A percentile compares a stretch with the other conserved stretches of the same genome.
Conservation (phyloP, 2,329 filamentous ascomycete species). For the Calonectria ilicicola region DNA sequence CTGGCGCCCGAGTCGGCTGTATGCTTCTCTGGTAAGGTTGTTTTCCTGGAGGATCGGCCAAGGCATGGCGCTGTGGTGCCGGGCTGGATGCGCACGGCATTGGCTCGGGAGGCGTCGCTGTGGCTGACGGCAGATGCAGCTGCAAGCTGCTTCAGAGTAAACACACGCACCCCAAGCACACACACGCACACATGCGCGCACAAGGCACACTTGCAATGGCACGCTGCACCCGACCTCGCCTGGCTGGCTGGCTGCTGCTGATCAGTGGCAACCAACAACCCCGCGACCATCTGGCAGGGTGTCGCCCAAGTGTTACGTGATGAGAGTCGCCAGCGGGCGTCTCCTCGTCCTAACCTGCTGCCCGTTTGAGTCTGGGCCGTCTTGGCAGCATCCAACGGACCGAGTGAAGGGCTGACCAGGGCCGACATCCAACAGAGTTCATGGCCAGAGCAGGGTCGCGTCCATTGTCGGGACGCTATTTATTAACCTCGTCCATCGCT, state of each 20-base stretch:
- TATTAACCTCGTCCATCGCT: slow-evolving; percentile 17
- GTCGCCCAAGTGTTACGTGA: slow-evolving; percentile 36
- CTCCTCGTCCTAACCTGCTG: slow-evolving; percentile 23
- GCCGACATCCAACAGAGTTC: not conserved
- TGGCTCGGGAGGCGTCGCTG: slow-evolving; percentile 6
- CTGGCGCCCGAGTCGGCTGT: not conserved
- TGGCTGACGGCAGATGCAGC: not conserved
- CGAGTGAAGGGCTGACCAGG: slow-evolving; percentile 7
- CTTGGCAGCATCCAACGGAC: slow-evolving; percentile 13
- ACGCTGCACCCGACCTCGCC: no score
- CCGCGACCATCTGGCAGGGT: slow-evolving; percentile 14
- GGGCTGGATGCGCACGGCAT: not conserved
- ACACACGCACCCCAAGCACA: not conserved
- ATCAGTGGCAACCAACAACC: slow-evolving; percentile 14
- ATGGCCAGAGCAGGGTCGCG: not conserved
- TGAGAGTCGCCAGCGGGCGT: slow-evolving; percentile 31
- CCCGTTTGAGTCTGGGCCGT: slow-evolving; percentile 37
- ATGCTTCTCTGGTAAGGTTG: slow-evolving; percentile 6
- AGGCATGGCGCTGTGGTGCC: not conserved
- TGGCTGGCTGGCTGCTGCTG: slow-evolving; percentile 18
- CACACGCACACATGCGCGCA: no score
- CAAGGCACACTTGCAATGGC: no score
- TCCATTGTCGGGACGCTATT: slow-evolving; percentile 4
- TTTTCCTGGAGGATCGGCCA: not conserved
- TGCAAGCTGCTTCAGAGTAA: no score